These are phyloP conservation scores for Tolypocladium guangdongense DNA, from an alignment of 2,329 filamentous ascomycete genomes.

Conservation along the genomic window DNA sequence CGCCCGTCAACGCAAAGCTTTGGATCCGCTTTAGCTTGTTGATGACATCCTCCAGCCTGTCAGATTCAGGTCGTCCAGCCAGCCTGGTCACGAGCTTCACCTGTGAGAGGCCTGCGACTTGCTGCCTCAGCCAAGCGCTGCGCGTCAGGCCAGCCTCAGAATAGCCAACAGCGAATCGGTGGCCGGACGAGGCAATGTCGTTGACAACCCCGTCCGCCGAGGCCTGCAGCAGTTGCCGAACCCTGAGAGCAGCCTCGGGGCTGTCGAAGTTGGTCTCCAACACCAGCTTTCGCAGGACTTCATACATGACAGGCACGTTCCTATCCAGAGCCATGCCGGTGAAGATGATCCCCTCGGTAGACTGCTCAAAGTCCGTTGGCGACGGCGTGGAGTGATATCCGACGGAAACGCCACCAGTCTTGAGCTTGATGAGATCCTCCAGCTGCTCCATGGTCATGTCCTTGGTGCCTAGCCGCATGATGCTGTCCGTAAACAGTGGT, in stretches of 20 bases:
- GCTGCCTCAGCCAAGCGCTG: constrained; percentile 63
- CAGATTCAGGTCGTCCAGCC: constrained; percentile 58
- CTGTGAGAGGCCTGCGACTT: constrained; percentile 83
- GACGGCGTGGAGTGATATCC: constrained; percentile 75
- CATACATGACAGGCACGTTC: constrained; percentile 85
- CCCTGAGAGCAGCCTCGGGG: constrained; percentile 67
- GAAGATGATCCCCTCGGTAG: constrained; percentile 73
- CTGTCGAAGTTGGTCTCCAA: constrained; percentile 85
- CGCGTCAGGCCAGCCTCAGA: constrained; percentile 71
- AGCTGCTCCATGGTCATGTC: constrained; percentile 86
- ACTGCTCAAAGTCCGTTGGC: constrained; percentile 57
- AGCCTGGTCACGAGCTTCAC: constrained; percentile 74
- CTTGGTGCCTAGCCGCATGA: constrained; percentile 88
- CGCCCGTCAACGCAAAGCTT: constrained; percentile 58
- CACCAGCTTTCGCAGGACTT: constrained; percentile 69
- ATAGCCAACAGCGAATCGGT: constrained; percentile 74
- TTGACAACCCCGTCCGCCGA: constrained; percentile 86
- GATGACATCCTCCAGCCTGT: constrained; percentile 65
- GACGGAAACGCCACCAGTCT: constrained; percentile 82
- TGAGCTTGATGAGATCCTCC: constrained; percentile 91
- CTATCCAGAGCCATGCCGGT: constrained; percentile 80
- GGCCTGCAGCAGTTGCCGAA: constrained; percentile 76
- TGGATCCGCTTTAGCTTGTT: constrained; percentile 80
- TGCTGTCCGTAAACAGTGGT: constrained; percentile 80
- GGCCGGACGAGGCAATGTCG: constrained; percentile 80